Conservation (phyloP, 202 grass and related monocot genomes). For the Panicum hallii region DNA sequence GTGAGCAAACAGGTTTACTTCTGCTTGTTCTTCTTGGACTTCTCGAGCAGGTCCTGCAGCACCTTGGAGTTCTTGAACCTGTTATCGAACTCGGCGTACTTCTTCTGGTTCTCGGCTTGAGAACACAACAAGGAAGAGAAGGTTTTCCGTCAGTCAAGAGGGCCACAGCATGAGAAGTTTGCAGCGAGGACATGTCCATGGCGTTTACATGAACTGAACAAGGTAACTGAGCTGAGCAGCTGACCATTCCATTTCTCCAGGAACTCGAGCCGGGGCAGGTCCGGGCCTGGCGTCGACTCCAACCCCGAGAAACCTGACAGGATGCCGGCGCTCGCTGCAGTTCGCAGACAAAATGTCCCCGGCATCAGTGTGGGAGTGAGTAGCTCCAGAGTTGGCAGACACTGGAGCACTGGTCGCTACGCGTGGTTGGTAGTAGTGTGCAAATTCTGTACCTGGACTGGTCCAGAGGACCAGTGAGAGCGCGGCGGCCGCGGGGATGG, state of each 20-base stretch:
- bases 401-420: not conserved
- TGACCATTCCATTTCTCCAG: slow-evolving; percentile 90
- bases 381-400: too few species aligned
- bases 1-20: slow-evolving; percentile 47
- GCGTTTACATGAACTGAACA: slow-evolving; percentile 15
- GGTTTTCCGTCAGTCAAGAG: slow-evolving; percentile 25
- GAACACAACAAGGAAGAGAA: not conserved
- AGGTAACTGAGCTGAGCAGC: not conserved
- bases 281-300: slow-evolving; percentile 73
- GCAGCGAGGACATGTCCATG: not conserved
- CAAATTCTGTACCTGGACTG: slow-evolving; percentile 59
- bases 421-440: not conserved
- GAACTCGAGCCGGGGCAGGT: slow-evolving; percentile 69
- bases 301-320: slow-evolving; percentile 84
- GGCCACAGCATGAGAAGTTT: not conserved
- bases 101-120: slow-evolving; percentile 87
- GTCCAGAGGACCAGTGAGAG: slow-evolving; percentile 78
- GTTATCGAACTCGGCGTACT: slow-evolving; percentile 74
- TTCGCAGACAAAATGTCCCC: not conserved
- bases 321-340: slow-evolving; percentile 88
- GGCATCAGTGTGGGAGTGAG: not conserved
- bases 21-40: slow-evolving; percentile 84
- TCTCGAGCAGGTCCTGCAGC: slow-evolving; percentile 84
- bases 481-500: slow-evolving; percentile 62
- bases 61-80: slow-evolving; percentile 82